Percentiles rank a stretch among this genome's conserved stretches.
phyloP scores from a whole-genome alignment of 257 asterid species.

The Eustoma russellianum region DNA sequence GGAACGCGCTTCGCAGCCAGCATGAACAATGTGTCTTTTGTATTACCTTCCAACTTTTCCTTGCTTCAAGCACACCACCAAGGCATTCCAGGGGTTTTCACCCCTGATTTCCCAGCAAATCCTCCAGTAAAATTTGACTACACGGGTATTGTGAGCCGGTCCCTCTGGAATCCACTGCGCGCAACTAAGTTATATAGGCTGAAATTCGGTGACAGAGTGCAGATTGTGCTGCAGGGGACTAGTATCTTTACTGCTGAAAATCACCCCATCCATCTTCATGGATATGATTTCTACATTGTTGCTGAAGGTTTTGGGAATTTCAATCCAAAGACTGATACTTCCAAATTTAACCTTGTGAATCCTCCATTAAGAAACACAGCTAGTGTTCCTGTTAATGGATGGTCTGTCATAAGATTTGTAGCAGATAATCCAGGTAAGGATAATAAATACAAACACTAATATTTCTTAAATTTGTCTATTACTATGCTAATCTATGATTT shows the following conservation, averaged over 20 bases:
- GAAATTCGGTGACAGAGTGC: conserved; percentile 62
- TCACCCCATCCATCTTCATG: conserved; percentile 95
- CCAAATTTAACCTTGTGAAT: conserved; percentile 65
- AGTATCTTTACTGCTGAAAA: conserved; percentile 68
- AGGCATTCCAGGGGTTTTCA: conserved; percentile 72
- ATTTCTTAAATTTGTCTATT: too few relatives aligned
- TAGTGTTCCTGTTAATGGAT: conserved; percentile 76
- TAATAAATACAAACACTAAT: background rate
- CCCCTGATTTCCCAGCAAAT: conserved; percentile 60
- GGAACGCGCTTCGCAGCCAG: conserved; percentile 81
- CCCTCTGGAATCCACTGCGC: conserved; percentile 62
- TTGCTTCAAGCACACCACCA: conserved; percentile 69
- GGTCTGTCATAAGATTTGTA: conserved; percentile 84
- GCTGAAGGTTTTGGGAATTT: conserved; percentile 93
- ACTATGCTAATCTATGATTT: too few relatives aligned
- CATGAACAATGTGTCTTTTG: conserved; percentile 83
- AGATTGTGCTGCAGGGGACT: conserved; percentile 80
- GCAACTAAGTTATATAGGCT: conserved; percentile 58
- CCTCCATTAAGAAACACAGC: conserved; percentile 83
- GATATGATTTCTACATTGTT: conserved; percentile 69
- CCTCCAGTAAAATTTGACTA: conserved; percentile 66
- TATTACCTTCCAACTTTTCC: conserved; percentile 68
- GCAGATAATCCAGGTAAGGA: conserved; percentile 92
- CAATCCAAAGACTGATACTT: conserved; percentile 42
- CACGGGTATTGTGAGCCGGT: conserved; percentile 75